Conservation (phyloP, 1,284 basidiomycete genomes). For the Moesziomyces aphidis region DNA sequence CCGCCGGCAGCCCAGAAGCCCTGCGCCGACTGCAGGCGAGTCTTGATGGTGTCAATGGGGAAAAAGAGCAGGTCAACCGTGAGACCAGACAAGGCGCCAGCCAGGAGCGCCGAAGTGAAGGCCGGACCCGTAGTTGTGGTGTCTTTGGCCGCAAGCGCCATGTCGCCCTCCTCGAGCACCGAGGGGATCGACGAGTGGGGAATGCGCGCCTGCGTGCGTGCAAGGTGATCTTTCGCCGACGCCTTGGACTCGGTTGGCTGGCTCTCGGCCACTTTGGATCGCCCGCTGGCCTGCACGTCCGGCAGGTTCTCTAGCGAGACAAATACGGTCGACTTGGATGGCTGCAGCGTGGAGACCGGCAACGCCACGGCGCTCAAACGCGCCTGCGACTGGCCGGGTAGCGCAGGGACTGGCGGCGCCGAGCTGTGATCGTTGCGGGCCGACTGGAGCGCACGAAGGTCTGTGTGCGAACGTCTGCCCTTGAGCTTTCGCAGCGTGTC, state of each 20-base stretch:
- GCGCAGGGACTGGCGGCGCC: constrained; percentile 3
- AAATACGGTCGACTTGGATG: constrained; percentile 16
- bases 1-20: constrained; percentile 90
- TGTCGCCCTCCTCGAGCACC: constrained; percentile 27
- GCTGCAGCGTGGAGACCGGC: constrained; percentile 6
- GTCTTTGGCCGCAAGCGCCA: neutral
- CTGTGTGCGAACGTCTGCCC: constrained; percentile 19
- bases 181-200: constrained; percentile 30
- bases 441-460: constrained; percentile 9
- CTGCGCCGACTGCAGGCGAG: constrained; percentile 86
- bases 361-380: neutral
- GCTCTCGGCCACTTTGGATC: neutral
- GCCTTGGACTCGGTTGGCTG: neutral
- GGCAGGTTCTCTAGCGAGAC: constrained; percentile 23
- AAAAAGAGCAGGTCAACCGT: constrained; percentile 87
- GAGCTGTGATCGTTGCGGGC: constrained; percentile 8
- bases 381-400: neutral
- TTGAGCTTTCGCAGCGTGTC: constrained; percentile 31
- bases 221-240: constrained; percentile 15
- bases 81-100: constrained; percentile 62
- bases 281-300: constrained; percentile 2
- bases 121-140: constrained; percentile 11
- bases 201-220: constrained; percentile 13
- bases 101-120: constrained; percentile 40
- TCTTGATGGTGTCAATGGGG: constrained; percentile 96